phyloP scores from a whole-genome alignment of 2,329 filamentous ascomycete species.

The Mollisiaceae sp. region DNA sequence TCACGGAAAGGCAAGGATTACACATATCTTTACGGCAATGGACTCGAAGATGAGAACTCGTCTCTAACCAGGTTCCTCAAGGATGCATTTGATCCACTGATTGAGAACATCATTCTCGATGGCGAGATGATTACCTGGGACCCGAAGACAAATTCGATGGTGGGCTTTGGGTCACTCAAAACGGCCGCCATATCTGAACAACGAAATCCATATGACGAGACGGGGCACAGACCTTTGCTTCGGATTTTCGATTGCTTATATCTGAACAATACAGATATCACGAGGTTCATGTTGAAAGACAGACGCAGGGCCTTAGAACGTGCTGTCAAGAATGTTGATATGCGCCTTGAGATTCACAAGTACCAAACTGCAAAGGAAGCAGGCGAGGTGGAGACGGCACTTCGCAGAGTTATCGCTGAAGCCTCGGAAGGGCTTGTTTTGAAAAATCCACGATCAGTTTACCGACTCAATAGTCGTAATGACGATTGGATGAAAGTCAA shows the following conservation, averaged over 20 bases:
- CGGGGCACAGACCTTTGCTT: conserved; percentile 75
- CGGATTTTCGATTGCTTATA: conserved; percentile 91
- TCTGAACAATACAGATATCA: conserved; percentile 80
- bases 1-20: conserved; percentile 97
- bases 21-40: conserved; percentile 86
- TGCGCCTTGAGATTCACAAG: conserved; percentile 82
- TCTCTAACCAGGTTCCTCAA: conserved; percentile 81
- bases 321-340: conserved; percentile 71
- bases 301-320: conserved; percentile 76
- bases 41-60: conserved; percentile 74
- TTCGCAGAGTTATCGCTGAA: conserved; percentile 84
- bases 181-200: conserved; percentile 84
- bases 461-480: conserved; percentile 86
- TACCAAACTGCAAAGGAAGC: conserved; percentile 69
- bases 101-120: conserved; percentile 88
- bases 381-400: conserved; percentile 76
- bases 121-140: conserved; percentile 99
- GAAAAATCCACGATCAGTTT: conserved; percentile 89
- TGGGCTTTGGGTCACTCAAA: conserved; percentile 92
- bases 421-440: conserved; percentile 89
- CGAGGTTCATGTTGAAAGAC: conserved; percentile 81
- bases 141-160: conserved; percentile 79
- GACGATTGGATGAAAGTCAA: conserved; percentile 99
- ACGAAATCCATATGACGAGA: conserved; percentile 67
- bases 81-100: conserved; percentile 75